phyloP scores from a whole-genome alignment of 2,329 filamentous ascomycete genomes.

The Epichloe scottii region DNA sequence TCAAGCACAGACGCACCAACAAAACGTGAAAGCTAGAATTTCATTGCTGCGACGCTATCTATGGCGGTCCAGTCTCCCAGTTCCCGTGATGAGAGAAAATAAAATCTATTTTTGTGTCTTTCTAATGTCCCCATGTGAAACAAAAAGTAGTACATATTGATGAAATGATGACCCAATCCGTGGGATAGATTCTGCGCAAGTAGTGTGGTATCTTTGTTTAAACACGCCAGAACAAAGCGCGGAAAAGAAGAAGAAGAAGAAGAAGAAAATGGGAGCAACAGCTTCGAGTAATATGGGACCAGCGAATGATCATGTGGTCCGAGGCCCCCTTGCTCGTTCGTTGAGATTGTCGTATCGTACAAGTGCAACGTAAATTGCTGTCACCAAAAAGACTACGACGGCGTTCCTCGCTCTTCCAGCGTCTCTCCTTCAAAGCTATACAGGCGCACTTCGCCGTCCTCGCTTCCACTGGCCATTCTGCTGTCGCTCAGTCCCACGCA shows the following conservation, averaged over 20 bases:
- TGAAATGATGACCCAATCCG: neutral
- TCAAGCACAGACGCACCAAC: too few relatives aligned
- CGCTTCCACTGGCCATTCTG: constrained; percentile 79
- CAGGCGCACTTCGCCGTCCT: constrained; percentile 82
- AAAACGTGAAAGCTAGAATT: neutral
- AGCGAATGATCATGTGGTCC: too few relatives aligned
- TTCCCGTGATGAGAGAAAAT: neutral
- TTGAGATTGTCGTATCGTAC: too few relatives aligned
- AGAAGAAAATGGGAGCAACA: too few relatives aligned
- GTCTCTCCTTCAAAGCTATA: constrained; percentile 57
- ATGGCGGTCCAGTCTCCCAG: neutral
- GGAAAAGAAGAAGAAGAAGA: neutral
- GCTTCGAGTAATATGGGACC: neutral
- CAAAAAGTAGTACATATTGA: neutral
- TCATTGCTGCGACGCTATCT: neutral
- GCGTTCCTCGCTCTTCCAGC: constrained; percentile 37
- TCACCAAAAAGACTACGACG: constrained; percentile 26
- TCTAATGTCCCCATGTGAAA: neutral
- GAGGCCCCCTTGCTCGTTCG: too few relatives aligned
- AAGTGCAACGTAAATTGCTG: too few relatives aligned
- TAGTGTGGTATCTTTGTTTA: neutral
- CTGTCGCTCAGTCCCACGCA: constrained; percentile 87
- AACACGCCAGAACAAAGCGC: neutral
- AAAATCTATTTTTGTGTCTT: neutral
- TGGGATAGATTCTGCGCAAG: neutral